Evolutionary conservation across 495 filamentous ascomycete genomes (phyloP).

Genomic region (Penicillium dipodomyicola): DNA sequence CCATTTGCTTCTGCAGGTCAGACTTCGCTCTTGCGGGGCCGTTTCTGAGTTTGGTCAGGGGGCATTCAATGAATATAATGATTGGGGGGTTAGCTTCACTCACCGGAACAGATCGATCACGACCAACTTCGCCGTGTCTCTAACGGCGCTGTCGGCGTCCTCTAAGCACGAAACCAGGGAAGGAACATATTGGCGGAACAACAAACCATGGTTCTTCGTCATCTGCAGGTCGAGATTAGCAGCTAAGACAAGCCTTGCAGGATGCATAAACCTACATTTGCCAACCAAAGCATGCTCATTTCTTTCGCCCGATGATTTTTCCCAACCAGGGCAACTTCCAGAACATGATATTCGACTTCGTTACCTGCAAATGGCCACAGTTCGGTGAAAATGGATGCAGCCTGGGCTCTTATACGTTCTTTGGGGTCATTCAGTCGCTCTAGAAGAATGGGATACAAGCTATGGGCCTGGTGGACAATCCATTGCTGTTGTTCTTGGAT

Average conservation of each 20-base stretch:
- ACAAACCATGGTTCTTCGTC: constrained; percentile 70
- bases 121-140: constrained; percentile 75
- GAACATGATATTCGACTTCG: constrained; percentile 77
- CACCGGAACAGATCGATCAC: constrained; percentile 86
- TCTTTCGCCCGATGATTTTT: constrained; percentile 83
- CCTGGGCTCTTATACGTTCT: constrained; percentile 71
- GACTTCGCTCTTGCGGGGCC: constrained; percentile 81
- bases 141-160: constrained; percentile 81
- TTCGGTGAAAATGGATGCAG: constrained; percentile 70
- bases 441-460: constrained; percentile 66
- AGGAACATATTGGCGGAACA: constrained; percentile 79
- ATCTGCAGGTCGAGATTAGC: constrained; percentile 50
- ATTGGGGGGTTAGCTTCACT: constrained; percentile 25
- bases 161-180: constrained; percentile 80
- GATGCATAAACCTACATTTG: constrained; percentile 51
- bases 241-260: constrained; percentile 1
- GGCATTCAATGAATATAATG: constrained; percentile 6
- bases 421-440: constrained; percentile 88
- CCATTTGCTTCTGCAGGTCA: constrained; percentile 79
- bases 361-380: constrained; percentile 59
- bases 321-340: constrained; percentile 71
- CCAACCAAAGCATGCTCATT: constrained; percentile 76
- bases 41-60: constrained; percentile 46
- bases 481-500: constrained; percentile 75
- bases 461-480: constrained; percentile 60